Evolutionary conservation across 352 stramenopile species (phyloP).

Genomic region (Phytopythium ostracodes): DNA sequence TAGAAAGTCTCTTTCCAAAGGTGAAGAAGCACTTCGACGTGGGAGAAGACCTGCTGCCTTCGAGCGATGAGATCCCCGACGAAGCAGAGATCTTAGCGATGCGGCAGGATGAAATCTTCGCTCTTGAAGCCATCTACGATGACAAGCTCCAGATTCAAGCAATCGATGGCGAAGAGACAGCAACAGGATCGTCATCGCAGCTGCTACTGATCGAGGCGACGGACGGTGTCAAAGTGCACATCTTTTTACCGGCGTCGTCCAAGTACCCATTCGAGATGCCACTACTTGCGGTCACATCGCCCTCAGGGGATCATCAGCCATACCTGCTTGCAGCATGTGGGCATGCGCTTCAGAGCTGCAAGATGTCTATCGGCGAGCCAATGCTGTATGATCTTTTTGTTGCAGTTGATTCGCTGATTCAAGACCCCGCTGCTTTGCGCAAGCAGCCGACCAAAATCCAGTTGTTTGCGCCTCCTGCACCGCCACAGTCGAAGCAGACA

Average conservation of each 20-base stretch:
- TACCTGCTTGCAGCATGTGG: conserved; percentile 47
- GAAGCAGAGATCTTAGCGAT: conserved; percentile 42
- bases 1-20: conserved; percentile 36
- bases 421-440: conserved; percentile 21
- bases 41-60: conserved; percentile 11
- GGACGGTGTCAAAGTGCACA: conserved; percentile 43
- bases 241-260: conserved; percentile 43
- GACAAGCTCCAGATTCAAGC: conserved; percentile 42
- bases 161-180: conserved; percentile 13
- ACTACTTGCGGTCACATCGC: conserved; percentile 43
- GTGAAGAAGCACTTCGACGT: conserved; percentile 40
- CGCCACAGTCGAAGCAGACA: conserved; percentile 9
- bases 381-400: conserved; percentile 83
- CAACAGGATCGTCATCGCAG: conserved; percentile 12
- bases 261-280: conserved; percentile 78
- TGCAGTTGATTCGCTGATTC: conserved; percentile 51
- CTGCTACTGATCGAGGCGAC: conserved; percentile 44
- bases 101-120: conserved; percentile 75
- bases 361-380: conserved; percentile 55
- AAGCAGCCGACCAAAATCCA: conserved; percentile 29
- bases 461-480: conserved; percentile 22
- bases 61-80: conserved; percentile 7
- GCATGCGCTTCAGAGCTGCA: conserved; percentile 44
- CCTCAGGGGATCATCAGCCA: conserved; percentile 28
- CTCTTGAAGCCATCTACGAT: conserved; percentile 81